Base-by-base conservation (phyloP, 1,139 yeast species). In the Barnettozyma hawaiiensis region DNA sequence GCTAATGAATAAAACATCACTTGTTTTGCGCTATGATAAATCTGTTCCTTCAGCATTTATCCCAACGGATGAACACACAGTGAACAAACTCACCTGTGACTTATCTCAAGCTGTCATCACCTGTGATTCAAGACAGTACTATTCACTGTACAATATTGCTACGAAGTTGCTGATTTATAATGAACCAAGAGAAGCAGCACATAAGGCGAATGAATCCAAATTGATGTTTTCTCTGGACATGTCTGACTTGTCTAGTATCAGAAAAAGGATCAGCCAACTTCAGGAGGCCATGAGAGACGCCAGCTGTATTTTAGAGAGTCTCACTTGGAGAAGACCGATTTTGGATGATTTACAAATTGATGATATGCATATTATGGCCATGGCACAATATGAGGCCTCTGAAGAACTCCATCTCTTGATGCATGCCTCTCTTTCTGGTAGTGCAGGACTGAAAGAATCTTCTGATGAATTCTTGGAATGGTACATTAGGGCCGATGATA, bases 121-220 rank as follows among this genome's bases (percentile, higher is more conserved):
- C 28, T 80, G 92, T 40, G 87, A 85, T 46, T 83, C 96, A 0
- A 62, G 62, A 24, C 96, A 89, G 54, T 90, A 86, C 59, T 70
- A 75, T 37, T 73, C 86, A 0, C 62, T 86, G 24, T 84, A 75
- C 58, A 74, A 77, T 40, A 74, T 87, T 38, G 71, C 76, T 5
- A 73, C 79, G 39, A 85, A 85, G 49, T 67, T 90, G 41, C 58
- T 90, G 45, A 66, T 86, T 20, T 83, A 81, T 54, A 67, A 76
- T 6, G 90, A 85, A 52, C 81, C 86, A 4, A 69, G 72, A 34
- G 71, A 73, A 43, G 78, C 77, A 53, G 69, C 72, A 37, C 60
- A 80, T 35, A 71, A 76, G 43, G 80, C 81, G 46, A 70, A 77
- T 31, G 68, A 87, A 40, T 83, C 83, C 48, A 81, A 81, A 51